Evolutionary conservation across 179 eudicot genomes (phyloP), one percentile per base, ranked within the genome.

Genomic region (Beta lomatogona): DNA sequence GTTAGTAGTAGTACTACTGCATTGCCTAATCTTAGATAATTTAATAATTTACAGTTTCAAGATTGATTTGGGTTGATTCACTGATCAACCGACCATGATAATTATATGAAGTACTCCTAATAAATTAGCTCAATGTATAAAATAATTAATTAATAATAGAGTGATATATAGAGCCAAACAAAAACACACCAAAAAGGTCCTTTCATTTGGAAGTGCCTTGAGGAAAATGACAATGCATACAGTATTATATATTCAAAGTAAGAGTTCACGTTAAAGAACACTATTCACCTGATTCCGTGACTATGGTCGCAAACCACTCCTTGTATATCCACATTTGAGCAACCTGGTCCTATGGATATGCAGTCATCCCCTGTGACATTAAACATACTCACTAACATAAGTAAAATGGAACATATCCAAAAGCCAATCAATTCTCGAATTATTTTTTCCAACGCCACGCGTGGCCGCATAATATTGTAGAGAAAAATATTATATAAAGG

Each of bases 291-390:
- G 90, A 96, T 94, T 79, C 98, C 98, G 81, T 96, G 99, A 85
- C 98, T 90, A 73, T 93, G 98, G 69, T 94, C 94, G 70, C 98
- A 96, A 12, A 93, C 92, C 45, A 94, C 94, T 45, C 90, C 89
- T 76, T 94, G 94, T 44, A 94, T 93, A 19, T 94, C 89, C 25
- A 96, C 97, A 74, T 93, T 86, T 65, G 89, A 83, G 66, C 97
- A 85, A 18, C 99, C 99, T 3, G 98, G 81, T 55, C 99, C 99
- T 57, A 96, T 94, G 12, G 99, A 96, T 58, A 96, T 92, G 87
- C 99, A 96, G 83, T 96, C 99, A 81, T 96, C 99, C 13, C 99
- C 99, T 93, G 68, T 22, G 53, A 65, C 12, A 3, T 59, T 19
- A 1, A 22, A 46, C 75, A 81, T 61, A 12, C 12, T n/a, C 41